Base-by-base conservation (phyloP, 2,329 filamentous ascomycete genomes). In the Hypoxylon sp. region DNA sequence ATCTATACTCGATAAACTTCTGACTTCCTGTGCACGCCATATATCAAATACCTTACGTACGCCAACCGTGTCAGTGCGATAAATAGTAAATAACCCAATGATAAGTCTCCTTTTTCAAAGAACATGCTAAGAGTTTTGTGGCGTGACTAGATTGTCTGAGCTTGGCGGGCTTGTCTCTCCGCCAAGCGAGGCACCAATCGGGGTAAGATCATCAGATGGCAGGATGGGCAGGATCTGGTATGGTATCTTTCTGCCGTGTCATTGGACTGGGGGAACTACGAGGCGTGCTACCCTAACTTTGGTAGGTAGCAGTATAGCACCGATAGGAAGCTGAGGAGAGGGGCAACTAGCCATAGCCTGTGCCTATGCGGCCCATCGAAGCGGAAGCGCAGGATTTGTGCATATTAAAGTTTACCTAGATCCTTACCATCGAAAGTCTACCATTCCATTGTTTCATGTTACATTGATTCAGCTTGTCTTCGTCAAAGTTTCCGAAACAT, bases 151-250 rank as follows among this genome's bases (percentile, higher is more conserved):
- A 36, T 58, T 45, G 31, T 12, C 35, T 25, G 13, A 19, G 26
- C 51, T 52, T 55, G 55, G 51, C 55, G 21, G 12, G 26, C 27
- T 23, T 35, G 37, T 30, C 23, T 13, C 34, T 36, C 48, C 36
- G 36, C 34, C 37, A 44, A 43, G 42, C 48, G 37, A 51, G 41
- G 15, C 27, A 45, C 44, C 4, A 37, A 56, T 54, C 23, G 16
- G 38, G 55, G 19, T 15, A 59, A 45, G 56, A 56, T 59, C 52
- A 38, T 48, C 52, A 44, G 44, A 47, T 25, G 13, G 34, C 15
- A 46, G 26, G 20, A 43, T 38, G 8, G 36, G 23, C 15, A 47
- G 36, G 40, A 51, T 53, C 44, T 38, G 8, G 19, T 11, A 41
- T 51, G 21, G 38, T 29, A 46, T 47, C 13, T 41, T 37, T 8